Percentiles rank a stretch among this genome's conserved stretches.
Conservation (phyloP, 768 basidiomycete species). For the Termitomyces sp. region DNA sequence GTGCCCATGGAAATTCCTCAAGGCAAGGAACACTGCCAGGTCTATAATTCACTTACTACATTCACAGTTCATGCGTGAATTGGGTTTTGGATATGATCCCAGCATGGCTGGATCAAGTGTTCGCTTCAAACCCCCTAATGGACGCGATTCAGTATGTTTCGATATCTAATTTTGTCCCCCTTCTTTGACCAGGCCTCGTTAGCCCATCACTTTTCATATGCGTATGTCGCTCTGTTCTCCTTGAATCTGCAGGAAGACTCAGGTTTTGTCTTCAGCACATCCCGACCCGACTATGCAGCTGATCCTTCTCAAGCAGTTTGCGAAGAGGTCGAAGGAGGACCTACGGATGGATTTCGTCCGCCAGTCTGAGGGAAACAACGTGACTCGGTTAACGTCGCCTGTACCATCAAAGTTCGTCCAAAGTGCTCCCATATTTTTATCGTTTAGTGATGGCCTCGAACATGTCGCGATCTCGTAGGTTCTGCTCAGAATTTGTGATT, state of each 20-base stretch:
- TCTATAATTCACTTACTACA: neutral
- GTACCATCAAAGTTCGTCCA: no score
- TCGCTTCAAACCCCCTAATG: constrained; percentile 71
- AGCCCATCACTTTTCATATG: constrained; percentile 78
- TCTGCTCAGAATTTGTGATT: no score
- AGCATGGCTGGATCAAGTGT: constrained; percentile 82
- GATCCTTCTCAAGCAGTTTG: constrained; percentile 44
- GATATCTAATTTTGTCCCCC: no score
- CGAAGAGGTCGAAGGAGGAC: constrained; percentile 52
- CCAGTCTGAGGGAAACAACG: constrained; percentile 6
- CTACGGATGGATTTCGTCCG: constrained; percentile 64
- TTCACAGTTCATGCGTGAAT: constrained; percentile 65
- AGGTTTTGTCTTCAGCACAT: constrained; percentile 46
- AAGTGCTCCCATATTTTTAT: no score
- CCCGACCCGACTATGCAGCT: constrained; percentile 64
- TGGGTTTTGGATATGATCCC: constrained; percentile 74
- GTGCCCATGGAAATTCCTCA: constrained; percentile 64
- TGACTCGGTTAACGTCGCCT: neutral
- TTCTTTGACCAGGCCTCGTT: neutral
- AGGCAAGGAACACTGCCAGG: constrained; percentile 36
- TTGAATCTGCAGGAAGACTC: neutral
- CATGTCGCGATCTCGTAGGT: no score
- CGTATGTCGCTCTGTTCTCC: constrained; percentile 38
- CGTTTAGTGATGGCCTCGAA: no score
- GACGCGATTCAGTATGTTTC: constrained; percentile 32